Evolutionary conservation across 2,329 filamentous ascomycete genomes (phyloP).

Genomic region (Fusarium austroafricanum): DNA sequence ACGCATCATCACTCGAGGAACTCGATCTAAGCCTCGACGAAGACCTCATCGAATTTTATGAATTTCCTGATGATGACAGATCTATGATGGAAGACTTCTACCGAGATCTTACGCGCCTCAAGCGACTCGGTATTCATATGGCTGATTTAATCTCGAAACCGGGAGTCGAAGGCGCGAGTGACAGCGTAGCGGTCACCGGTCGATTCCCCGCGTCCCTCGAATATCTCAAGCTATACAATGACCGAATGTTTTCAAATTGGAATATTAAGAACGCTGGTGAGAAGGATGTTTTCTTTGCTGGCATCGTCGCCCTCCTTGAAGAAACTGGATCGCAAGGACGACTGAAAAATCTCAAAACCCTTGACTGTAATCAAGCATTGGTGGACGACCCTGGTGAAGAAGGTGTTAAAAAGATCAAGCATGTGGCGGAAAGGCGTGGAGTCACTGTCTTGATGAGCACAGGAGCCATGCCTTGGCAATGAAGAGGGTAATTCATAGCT

Average conservation of each 20-base stretch:
- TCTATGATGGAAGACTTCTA: not conserved
- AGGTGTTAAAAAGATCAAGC: not conserved
- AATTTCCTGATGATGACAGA: too few relatives aligned
- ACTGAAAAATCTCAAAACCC: not conserved
- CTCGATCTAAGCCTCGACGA: not conserved
- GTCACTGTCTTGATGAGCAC: not conserved
- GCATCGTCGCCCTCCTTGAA: not conserved
- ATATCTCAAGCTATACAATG: not conserved
- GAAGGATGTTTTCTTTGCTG: not conserved
- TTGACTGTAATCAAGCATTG: not conserved
- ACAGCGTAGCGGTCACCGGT: accelerated
- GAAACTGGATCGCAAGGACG: not conserved
- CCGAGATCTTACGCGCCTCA: not conserved
- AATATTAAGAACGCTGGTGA: accelerated
- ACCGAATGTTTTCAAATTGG: not conserved
- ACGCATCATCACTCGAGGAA: not conserved
- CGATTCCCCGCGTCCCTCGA: not conserved
- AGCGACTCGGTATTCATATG: not conserved
- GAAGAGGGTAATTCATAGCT: too few relatives aligned
- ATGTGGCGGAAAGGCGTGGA: not conserved
- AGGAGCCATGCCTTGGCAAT: not conserved
- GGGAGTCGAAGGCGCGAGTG: too few relatives aligned
- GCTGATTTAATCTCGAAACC: too few relatives aligned
- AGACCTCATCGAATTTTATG: too few relatives aligned
- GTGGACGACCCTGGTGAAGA: not conserved